These are phyloP conservation scores for Chloris gayana DNA, from an alignment of 176 grass and related monocot genomes.

Conservation along the genomic window DNA sequence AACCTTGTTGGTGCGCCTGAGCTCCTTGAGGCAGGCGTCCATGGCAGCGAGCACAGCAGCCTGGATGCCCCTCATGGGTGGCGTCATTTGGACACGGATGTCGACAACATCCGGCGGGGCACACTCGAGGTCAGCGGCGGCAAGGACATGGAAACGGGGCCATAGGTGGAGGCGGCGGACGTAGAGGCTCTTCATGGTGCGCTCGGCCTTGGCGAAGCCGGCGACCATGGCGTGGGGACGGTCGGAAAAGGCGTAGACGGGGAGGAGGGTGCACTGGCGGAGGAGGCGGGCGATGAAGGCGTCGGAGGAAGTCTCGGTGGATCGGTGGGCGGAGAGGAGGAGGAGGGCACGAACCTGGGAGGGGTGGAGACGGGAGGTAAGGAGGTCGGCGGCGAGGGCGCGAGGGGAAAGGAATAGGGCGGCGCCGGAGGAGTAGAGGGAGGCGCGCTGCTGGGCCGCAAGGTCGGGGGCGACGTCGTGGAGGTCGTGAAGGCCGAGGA, in stretches of 20 bases:
- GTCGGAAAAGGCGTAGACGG: slow-evolving; percentile 80
- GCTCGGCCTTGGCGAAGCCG: slow-evolving; percentile 91
- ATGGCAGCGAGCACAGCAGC: slow-evolving; percentile 72
- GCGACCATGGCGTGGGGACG: slow-evolving; percentile 82
- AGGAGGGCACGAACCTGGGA: slow-evolving; percentile 58
- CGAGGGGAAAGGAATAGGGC: slow-evolving; percentile 80
- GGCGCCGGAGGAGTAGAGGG: slow-evolving; percentile 69
- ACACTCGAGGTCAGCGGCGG: slow-evolving; percentile 72
- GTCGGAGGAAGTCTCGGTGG: slow-evolving; percentile 78
- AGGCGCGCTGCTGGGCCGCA: slow-evolving; percentile 62
- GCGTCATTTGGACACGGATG: slow-evolving; percentile 76
- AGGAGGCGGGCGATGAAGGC: slow-evolving; percentile 84
- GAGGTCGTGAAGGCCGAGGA: slow-evolving; percentile 37
- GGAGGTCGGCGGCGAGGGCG: slow-evolving; percentile 83
- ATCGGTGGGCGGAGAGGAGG: slow-evolving; percentile 69
- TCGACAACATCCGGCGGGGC: slow-evolving; percentile 84
- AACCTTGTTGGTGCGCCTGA: slow-evolving; percentile 86
- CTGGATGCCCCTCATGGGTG: slow-evolving; percentile 82
- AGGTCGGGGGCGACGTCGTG: slow-evolving; percentile 66
- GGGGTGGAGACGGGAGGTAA: slow-evolving; percentile 74
- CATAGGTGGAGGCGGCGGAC: slow-evolving; percentile 85
- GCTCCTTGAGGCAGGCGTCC: slow-evolving; percentile 95
- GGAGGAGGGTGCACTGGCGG: slow-evolving; percentile 56
- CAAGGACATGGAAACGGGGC: slow-evolving; percentile 91
- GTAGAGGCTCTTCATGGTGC: slow-evolving; percentile 88